Base-by-base conservation (phyloP, 441 rosid genomes). In the Populus hybrid region DNA sequence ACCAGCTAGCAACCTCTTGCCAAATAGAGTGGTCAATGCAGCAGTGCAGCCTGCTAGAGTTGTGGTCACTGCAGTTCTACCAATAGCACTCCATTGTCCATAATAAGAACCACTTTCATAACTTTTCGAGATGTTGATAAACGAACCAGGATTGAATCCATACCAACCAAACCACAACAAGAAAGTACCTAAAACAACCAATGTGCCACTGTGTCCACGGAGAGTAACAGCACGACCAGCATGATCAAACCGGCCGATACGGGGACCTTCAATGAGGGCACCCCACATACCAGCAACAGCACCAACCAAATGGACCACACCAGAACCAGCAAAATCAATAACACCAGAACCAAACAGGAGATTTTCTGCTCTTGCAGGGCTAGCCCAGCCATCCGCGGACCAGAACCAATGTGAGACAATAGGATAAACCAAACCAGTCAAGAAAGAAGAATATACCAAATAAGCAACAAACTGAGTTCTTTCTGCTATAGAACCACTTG, bases 251-350 rank as follows among this genome's bases (percentile, higher is more conserved):
- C 87, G 75, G 12, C 89, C 89, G n/a, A 86, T 81, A 6, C 89
- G 86, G 1, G 90, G 90, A 63, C 90, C 90, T 67, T 86, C 89
- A 18, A 85, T 85, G 36, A 85, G 1, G 9, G 89, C 89, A 10
- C 88, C 90, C 87, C 89, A 88, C 10, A 86, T 59, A 1, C 90
- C 90, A 10, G 89, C 88, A 72, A 86, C 77, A 24, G 72, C 90
- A 2, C 90, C 90, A 16, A 88, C 90, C 87, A 88, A 77, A 79
- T 88, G 89, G 75, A 88, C 90, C 6, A 88, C 89, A 35, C 88
- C 90, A 18, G 90, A 88, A 8, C 90, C 90, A 1, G 90, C 89
- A 71, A 88, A 88, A 75, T 88, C 90, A 6, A 84, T 81, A n/a
- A 86, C 90, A 7, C 89, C 89, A 0, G 82, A 70, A 4, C 83